A percentile compares a stretch with the other conserved stretches of the same genome.
These are phyloP conservation scores for Coelastrella sp. DNA, from an alignment of 139 green algal species.

Conservation along the genomic window DNA sequence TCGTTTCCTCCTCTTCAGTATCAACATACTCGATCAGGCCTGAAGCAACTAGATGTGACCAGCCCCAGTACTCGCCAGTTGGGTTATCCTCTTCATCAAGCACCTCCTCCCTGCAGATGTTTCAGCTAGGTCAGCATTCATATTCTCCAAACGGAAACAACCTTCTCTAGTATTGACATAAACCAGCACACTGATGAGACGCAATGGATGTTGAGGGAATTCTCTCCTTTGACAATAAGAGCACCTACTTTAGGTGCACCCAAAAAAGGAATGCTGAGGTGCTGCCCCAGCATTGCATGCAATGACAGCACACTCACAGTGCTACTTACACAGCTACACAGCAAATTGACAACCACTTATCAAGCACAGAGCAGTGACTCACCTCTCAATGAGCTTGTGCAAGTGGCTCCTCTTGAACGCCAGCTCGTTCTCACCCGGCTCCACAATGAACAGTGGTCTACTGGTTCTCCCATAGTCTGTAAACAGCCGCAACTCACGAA, in stretches of 20 bases:
- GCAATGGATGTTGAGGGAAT: no score
- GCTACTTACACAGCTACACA: not conserved
- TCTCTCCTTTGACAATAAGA: no score
- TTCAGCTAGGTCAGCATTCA: not conserved
- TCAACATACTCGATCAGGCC: conserved; percentile 89
- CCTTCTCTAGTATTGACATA: not conserved
- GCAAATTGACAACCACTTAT: not conserved
- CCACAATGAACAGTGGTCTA: conserved; percentile 95
- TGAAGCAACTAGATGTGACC: conserved; percentile 69
- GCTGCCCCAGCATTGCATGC: no score
- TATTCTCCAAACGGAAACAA: no score
- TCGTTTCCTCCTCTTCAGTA: conserved; percentile 96
- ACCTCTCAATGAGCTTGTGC: conserved; percentile 56
- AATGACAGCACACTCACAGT: not conserved
- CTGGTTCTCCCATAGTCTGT: conserved; percentile 89
- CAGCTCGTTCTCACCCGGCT: conserved; percentile 78
- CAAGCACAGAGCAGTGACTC: not conserved
- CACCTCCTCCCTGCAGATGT: conserved; percentile 3
- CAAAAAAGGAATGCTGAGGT: no score
- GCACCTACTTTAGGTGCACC: no score
- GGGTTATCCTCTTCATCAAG: conserved; percentile 40
- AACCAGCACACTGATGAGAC: no score
- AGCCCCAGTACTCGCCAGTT: conserved; percentile 71
- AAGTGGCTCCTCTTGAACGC: conserved; percentile 90
- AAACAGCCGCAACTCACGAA: conserved; percentile 90